Percentiles rank a stretch among this genome's conserved stretches.
phyloP scores from a whole-genome alignment of 2,329 filamentous ascomycete species.

The Zasmidium cellare region DNA sequence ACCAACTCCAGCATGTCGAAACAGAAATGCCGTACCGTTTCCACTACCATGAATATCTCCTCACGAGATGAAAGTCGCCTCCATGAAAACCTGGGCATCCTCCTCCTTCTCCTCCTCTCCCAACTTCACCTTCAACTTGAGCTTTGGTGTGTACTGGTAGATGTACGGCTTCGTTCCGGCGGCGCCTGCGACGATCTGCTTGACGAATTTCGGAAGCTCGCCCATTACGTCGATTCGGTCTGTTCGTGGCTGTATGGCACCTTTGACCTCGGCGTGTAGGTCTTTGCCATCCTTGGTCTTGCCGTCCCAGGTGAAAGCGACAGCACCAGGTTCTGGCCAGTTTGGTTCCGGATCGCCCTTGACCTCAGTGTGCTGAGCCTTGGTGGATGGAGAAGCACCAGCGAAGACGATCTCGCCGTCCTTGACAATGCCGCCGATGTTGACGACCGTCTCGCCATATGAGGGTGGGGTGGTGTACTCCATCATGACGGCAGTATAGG shows the following conservation, averaged over 20 bases:
- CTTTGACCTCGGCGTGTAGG: constrained; percentile 69
- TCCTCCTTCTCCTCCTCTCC: constrained; percentile 78
- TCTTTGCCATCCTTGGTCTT: constrained; percentile 73
- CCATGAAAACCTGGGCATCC: constrained; percentile 76
- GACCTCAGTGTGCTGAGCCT: constrained; percentile 67
- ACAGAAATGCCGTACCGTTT: too few species aligned
- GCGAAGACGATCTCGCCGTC: constrained; percentile 78
- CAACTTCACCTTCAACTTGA: constrained; percentile 79
- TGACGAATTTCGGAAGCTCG: constrained; percentile 92
- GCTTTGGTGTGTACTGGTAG: constrained; percentile 81
- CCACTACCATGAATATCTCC: not conserved
- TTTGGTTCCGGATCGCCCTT: constrained; percentile 74
- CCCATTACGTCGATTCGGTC: constrained; percentile 96
- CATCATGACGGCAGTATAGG: constrained; percentile 88
- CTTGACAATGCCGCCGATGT: constrained; percentile 77
- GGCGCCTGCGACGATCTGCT: constrained; percentile 84
- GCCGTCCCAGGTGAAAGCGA: constrained; percentile 77
- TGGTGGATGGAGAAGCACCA: constrained; percentile 62
- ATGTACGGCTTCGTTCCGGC: constrained; percentile 96
- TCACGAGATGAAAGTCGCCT: constrained; percentile 93
- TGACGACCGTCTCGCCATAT: constrained; percentile 82
- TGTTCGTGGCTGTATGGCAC: constrained; percentile 65
- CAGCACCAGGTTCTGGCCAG: constrained; percentile 81
- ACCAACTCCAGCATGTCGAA: constrained; percentile 49
- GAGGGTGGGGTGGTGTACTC: constrained; percentile 92